Base-by-base conservation (phyloP, 768 basidiomycete genomes). In the Grammothele lineata region DNA sequence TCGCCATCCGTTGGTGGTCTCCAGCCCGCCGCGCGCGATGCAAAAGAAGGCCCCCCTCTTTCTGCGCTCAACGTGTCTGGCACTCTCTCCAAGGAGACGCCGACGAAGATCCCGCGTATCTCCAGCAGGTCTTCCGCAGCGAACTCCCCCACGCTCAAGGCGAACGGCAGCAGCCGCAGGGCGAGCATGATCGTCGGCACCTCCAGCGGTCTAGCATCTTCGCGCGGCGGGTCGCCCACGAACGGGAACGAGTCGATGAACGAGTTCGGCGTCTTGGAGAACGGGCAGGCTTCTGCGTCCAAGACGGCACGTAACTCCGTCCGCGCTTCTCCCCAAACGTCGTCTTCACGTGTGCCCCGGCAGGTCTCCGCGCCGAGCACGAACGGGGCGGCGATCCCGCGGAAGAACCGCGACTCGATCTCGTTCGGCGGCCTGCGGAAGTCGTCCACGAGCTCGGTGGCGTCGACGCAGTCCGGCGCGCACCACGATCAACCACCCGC, bases 51-150 rank as follows among this genome's bases (percentile, higher is more conserved):
- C 14, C 75, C 73, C 8, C 77, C 78, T 9, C 72, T 74, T n/a
- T 71, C 76, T 10, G 62, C 77, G 33, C 60, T 71, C 46, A 85
- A 83, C 54, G 70, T 78, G 14, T 58, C 71, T 3, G 70, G 75
- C 23, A 68, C 71, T 9, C 65, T 83, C 46, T 63, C 77, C 5
- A 92, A 92, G 66, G 90, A 91, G 61, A 92, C 92, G 0, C 91
- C 91, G 3, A 94, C 91, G 17, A 93, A 92, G 70, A 94, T 93
- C 58, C 91, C 91, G 38, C 87, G 91, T 21, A 92, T 94, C 33
- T 86, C 89, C n/a, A 88, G 88, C 59, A 78, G 85, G 26, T 82
- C 85, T 2, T 87, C 90, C 4, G 80, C 85, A 9, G 77, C 76
- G 43, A 76, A 79, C 38, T 89, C 89, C 6, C 90, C 90, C 12